Conservation (phyloP, 352 stramenopile genomes). For the Hyaloperonospora arabidopsidis region DNA sequence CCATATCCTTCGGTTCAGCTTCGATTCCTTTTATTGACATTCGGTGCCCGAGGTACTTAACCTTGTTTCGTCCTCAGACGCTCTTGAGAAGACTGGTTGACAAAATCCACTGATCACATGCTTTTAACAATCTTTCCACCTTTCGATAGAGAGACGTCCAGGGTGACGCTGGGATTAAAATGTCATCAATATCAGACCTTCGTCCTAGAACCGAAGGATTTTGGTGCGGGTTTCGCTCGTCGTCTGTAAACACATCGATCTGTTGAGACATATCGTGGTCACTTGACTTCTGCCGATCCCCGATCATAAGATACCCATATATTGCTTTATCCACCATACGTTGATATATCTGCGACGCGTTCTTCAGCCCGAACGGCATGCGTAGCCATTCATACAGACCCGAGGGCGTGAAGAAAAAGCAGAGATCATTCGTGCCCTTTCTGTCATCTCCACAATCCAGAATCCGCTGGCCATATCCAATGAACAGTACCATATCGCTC, state of each 20-base stretch:
- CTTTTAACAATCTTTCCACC: background rate
- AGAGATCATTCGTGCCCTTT: background rate
- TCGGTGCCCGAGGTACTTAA: background rate
- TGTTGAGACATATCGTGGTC: no score
- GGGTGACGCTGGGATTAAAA: no score
- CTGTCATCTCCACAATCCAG: background rate
- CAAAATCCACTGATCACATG: background rate
- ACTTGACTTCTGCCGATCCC: background rate
- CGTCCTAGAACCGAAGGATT: no score
- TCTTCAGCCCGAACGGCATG: background rate
- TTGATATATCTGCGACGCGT: no score
- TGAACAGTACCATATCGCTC: no score
- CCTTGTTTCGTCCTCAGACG: no score
- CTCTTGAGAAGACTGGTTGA: no score
- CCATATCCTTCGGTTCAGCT: background rate
- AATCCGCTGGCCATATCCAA: background rate
- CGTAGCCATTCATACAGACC: background rate
- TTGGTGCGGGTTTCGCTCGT: background rate
- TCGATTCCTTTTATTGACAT: background rate
- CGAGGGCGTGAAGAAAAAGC: background rate
- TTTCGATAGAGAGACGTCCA: background rate
- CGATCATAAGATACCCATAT: background rate
- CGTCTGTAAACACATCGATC: no score
- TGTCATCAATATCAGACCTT: no score
- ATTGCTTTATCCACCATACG: background rate